phyloP scores from a whole-genome alignment of 2,329 filamentous ascomycete species.

The Scedosporium boydii region DNA sequence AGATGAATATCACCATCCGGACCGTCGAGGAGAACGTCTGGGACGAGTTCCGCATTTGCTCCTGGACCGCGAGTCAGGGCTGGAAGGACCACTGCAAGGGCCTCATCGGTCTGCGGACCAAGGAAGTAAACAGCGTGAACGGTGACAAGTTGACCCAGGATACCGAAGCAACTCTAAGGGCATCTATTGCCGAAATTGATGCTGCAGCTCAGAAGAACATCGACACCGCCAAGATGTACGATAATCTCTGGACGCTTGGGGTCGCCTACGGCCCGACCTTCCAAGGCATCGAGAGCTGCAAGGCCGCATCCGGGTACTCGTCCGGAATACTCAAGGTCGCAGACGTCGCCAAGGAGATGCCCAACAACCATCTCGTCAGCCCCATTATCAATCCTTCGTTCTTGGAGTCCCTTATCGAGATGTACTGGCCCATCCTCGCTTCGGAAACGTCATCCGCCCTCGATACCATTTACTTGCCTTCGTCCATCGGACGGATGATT shows the following conservation, averaged over 20 bases:
- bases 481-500: conserved; percentile 18
- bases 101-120: conserved; percentile 30
- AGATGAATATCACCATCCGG: conserved; percentile 38
- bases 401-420: conserved; percentile 14
- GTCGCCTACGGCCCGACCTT: conserved; percentile 29
- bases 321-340: conserved; percentile 8
- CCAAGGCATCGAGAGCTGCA: conserved; percentile 19
- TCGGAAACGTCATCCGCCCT: conserved; percentile 15
- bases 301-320: not conserved
- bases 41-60: conserved; percentile 45
- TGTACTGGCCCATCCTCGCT: conserved; percentile 23
- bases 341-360: conserved; percentile 12
- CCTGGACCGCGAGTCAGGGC: conserved; percentile 37
- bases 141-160: conserved; percentile 20
- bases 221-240: conserved; percentile 11
- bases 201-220: conserved; percentile 15
- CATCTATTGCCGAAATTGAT: conserved; percentile 19
- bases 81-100: conserved; percentile 52
- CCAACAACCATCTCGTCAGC: conserved; percentile 12
- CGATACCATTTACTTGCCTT: conserved; percentile 23
- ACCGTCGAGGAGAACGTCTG: conserved; percentile 28
- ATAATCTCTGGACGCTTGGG: conserved; percentile 23
- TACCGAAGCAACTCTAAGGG: conserved; percentile 15
- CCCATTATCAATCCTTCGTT: conserved; percentile 14
- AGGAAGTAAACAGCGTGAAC: conserved; percentile 30